phyloP scores from a whole-genome alignment of 345 rosid genomes.

The Gossypium rotundifolium region DNA sequence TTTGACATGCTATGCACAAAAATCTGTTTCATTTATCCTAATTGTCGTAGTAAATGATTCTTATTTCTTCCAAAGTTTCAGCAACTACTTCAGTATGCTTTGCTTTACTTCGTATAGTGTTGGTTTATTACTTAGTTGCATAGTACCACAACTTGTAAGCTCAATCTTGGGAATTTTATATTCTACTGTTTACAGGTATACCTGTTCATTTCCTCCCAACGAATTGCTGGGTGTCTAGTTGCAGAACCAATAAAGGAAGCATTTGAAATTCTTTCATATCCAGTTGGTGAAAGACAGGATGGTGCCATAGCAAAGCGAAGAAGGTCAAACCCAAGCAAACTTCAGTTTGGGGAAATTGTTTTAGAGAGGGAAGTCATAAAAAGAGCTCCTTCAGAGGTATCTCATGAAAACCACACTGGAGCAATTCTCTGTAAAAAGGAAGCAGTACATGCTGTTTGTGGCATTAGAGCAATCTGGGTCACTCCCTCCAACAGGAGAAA shows the following conservation, averaged over 20 bases:
- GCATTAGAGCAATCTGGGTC: slow-evolving; percentile 90
- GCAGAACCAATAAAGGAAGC: slow-evolving; percentile 83
- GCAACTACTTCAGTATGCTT: neutral
- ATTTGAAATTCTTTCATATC: slow-evolving; percentile 42
- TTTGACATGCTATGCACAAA: neutral
- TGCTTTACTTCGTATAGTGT: neutral
- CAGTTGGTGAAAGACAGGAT: slow-evolving; percentile 18
- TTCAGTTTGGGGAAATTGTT: slow-evolving; percentile 56
- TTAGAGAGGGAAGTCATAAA: slow-evolving; percentile 51
- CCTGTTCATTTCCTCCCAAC: slow-evolving; percentile 48
- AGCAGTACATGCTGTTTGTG: slow-evolving; percentile 54
- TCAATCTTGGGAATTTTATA: neutral
- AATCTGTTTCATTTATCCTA: neutral
- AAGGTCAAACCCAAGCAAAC: slow-evolving; percentile 34
- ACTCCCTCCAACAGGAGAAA: slow-evolving; percentile 75
- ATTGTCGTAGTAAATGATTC: neutral
- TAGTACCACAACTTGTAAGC: neutral
- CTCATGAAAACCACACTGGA: slow-evolving; percentile 28
- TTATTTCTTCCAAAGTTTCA: neutral
- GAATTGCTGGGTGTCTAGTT: slow-evolving; percentile 67
- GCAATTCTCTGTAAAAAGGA: slow-evolving; percentile 50
- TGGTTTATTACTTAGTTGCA: neutral
- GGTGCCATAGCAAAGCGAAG: slow-evolving; percentile 19
- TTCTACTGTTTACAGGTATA: slow-evolving; percentile 49
- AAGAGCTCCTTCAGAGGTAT: slow-evolving; percentile 24